phyloP scores from a whole-genome alignment of 1,284 basidiomycete species.

The Ganoderma boninense region DNA sequence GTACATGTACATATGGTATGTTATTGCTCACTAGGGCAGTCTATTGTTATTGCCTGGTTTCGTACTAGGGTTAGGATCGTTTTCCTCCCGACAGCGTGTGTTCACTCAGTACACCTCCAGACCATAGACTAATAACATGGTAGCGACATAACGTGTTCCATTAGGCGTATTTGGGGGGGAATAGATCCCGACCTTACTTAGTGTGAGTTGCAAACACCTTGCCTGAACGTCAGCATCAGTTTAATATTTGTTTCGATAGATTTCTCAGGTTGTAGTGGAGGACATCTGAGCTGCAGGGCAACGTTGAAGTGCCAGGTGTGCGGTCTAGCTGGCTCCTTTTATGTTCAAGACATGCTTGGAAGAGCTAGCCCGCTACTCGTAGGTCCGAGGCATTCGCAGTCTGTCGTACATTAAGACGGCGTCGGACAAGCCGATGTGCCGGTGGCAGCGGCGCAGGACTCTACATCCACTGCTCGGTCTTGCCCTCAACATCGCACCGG shows the following conservation, averaged over 20 bases:
- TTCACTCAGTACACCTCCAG: background rate
- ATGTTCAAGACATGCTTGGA: slow-evolving; percentile 46
- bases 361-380: slow-evolving; percentile 49
- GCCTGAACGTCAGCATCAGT: background rate
- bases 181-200: background rate
- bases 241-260: background rate
- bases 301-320: slow-evolving; percentile 41
- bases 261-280: background rate
- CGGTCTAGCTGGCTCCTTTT: background rate
- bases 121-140: background rate
- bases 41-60: background rate
- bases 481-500: slow-evolving; percentile 64
- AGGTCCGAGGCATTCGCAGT: slow-evolving; percentile 59
- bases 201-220: background rate
- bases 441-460: slow-evolving; percentile 49
- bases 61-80: background rate
- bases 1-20: background rate
- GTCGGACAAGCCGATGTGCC: slow-evolving; percentile 39
- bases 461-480: slow-evolving; percentile 56
- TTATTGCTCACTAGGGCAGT: background rate
- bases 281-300: background rate
- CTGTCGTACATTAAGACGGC: slow-evolving; percentile 54
- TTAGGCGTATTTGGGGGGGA: background rate
- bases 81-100: background rate
- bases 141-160: too few species aligned